Evolutionary conservation across 331 rosid species (phyloP).

Genomic region (Pyracantha coccinea): DNA sequence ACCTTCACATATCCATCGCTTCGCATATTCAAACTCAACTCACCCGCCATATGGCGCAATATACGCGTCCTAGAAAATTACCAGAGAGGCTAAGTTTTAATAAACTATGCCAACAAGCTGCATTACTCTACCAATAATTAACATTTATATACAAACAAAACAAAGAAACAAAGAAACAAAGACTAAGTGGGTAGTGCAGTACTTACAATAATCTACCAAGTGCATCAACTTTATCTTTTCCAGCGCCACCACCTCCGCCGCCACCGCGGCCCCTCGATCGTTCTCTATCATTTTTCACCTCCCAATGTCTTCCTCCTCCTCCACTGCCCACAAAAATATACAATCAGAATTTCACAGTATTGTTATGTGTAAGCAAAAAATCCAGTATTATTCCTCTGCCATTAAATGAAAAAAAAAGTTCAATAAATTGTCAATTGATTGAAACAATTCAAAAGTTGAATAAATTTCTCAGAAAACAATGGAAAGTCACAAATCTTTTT

Average conservation of each 20-base stretch:
- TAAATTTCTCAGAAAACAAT: background rate
- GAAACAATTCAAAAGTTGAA: background rate
- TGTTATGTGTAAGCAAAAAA: background rate
- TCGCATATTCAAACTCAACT: constrained; percentile 64
- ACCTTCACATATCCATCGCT: constrained; percentile 73
- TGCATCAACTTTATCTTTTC: constrained; percentile 80
- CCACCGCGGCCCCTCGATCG: constrained; percentile 31
- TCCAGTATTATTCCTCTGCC: background rate
- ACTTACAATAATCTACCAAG: constrained; percentile 94
- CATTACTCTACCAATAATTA: background rate
- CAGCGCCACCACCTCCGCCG: constrained; percentile 29
- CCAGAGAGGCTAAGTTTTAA: background rate
- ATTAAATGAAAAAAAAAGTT: background rate
- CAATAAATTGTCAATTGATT: background rate
- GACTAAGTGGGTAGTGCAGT: background rate
- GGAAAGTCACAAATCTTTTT: background rate
- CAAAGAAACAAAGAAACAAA: too few species aligned
- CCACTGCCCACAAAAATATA: constrained; percentile 26
- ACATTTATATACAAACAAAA: too few species aligned
- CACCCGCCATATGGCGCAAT: constrained; percentile 86
- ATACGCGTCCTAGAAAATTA: constrained; percentile 53
- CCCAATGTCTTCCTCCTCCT: constrained; percentile 42
- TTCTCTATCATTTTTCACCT: constrained; percentile 38
- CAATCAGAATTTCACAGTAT: background rate
- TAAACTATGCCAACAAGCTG: background rate